A percentile compares a stretch with the other conserved stretches of the same genome.
These are phyloP conservation scores for Colletotrichum abscissum DNA, from an alignment of 2,329 filamentous ascomycete genomes.

Conservation along the genomic window DNA sequence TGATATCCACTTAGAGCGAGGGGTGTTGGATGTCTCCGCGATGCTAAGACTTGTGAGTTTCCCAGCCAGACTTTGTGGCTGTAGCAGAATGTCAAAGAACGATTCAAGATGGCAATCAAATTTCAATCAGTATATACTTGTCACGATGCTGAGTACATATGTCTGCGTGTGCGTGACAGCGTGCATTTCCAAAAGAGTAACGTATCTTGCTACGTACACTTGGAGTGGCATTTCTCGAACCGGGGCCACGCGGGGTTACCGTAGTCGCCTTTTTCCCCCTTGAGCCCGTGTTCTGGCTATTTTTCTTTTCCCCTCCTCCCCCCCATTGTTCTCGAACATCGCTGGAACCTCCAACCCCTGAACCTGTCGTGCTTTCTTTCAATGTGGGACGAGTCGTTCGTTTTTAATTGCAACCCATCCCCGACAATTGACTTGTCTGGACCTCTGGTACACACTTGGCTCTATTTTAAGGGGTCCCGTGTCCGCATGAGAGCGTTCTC, in stretches of 20 bases:
- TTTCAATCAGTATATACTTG: not conserved
- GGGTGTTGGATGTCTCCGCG: too few relatives aligned
- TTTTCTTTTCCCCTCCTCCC: not conserved
- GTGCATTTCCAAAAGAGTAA: not conserved
- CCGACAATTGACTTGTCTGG: not conserved
- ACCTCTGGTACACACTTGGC: not conserved
- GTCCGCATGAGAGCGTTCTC: not conserved
- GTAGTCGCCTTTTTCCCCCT: not conserved
- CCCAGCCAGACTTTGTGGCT: too few relatives aligned
- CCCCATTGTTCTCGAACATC: not conserved
- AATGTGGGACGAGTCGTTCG: constrained; percentile 10
- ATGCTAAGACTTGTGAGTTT: too few relatives aligned
- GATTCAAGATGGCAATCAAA: too few relatives aligned
- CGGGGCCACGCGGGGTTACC: not conserved
- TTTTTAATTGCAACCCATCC: not conserved
- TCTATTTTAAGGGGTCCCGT: not conserved
- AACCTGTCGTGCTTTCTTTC: constrained; percentile 5
- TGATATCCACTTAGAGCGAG: too few relatives aligned
- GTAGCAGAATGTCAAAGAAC: too few relatives aligned
- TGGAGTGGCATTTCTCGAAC: not conserved
- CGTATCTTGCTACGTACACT: not conserved
- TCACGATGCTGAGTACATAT: not conserved
- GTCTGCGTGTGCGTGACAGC: not conserved
- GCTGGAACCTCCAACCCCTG: constrained; percentile 10
- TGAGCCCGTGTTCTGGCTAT: not conserved